Evolutionary conservation across 2,329 filamentous ascomycete species (phyloP).

Genomic region (Aspergillus sp.): DNA sequence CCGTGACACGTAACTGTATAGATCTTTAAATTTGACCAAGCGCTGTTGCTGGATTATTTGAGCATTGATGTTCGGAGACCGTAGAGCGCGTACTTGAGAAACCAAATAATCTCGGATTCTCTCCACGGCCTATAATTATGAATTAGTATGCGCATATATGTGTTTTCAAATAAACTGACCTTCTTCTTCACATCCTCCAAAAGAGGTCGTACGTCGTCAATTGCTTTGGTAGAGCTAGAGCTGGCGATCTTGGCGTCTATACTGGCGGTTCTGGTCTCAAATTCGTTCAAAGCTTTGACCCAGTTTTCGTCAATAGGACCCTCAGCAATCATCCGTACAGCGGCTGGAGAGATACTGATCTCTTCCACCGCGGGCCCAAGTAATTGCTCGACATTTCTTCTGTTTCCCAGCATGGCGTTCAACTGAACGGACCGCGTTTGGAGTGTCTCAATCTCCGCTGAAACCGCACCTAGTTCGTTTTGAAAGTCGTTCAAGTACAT

Average conservation of each 20-base stretch:
- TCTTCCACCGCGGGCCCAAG: slow-evolving; percentile 89
- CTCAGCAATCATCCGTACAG: slow-evolving; percentile 82
- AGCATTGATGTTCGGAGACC: slow-evolving; percentile 94
- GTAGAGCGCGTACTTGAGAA: slow-evolving; percentile 86
- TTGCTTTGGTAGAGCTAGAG: slow-evolving; percentile 67
- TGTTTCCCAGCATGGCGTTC: slow-evolving; percentile 82
- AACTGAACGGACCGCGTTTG: slow-evolving; percentile 82
- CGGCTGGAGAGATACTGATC: slow-evolving; percentile 78
- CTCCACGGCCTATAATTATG: slow-evolving; percentile 68
- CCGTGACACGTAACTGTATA: slow-evolving; percentile 80
- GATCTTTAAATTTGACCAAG: slow-evolving; percentile 82
- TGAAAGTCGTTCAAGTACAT: slow-evolving; percentile 90
- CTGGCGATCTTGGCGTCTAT: slow-evolving; percentile 68
- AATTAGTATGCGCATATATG: slow-evolving; percentile 11
- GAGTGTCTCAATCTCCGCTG: slow-evolving; percentile 89
- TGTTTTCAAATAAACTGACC: slow-evolving; percentile 43
- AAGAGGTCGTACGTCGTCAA: slow-evolving; percentile 80
- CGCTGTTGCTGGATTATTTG: slow-evolving; percentile 95
- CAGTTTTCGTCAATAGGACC: slow-evolving; percentile 88
- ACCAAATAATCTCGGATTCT: slow-evolving; percentile 94
- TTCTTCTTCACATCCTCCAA: slow-evolving; percentile 81
- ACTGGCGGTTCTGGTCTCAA: slow-evolving; percentile 73
- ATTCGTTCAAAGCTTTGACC: slow-evolving; percentile 76
- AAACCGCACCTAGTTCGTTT: slow-evolving; percentile 86
- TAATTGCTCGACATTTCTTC: slow-evolving; percentile 83